phyloP scores from a whole-genome alignment of 2,329 filamentous ascomycete genomes.

The Diaporthe humulicola region DNA sequence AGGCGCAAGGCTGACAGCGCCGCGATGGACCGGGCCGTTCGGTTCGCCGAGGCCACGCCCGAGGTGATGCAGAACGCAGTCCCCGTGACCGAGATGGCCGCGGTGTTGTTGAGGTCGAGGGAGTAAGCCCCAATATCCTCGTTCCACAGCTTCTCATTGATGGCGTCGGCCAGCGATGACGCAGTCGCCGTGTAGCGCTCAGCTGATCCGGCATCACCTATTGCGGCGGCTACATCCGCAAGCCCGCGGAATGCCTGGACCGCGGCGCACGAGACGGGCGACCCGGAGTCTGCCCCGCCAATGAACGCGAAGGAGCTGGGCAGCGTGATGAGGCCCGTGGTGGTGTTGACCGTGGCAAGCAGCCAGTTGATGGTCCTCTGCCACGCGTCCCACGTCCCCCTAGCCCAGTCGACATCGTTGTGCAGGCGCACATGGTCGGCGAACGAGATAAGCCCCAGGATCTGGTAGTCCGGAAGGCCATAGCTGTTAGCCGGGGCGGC shows the following conservation, averaged over 20 bases:
- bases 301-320: constrained; percentile 37
- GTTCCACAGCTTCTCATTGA: constrained; percentile 43
- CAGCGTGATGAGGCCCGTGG: constrained; percentile 38
- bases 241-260: constrained; percentile 39
- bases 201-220: constrained; percentile 45
- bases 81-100: constrained; percentile 38
- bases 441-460: constrained; percentile 41
- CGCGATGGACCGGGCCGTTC: constrained; percentile 35
- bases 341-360: constrained; percentile 33
- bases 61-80: constrained; percentile 44
- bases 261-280: constrained; percentile 40
- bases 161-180: constrained; percentile 36
- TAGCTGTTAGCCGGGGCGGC: not conserved
- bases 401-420: constrained; percentile 39
- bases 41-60: constrained; percentile 38
- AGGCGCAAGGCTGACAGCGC: constrained; percentile 38
- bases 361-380: constrained; percentile 39
- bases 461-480: constrained; percentile 42
- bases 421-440: constrained; percentile 40
- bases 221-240: constrained; percentile 39
- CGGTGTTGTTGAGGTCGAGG: constrained; percentile 18
- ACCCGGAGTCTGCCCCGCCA: constrained; percentile 35
- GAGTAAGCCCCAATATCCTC: constrained; percentile 41
- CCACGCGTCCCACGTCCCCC: constrained; percentile 40
- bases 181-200: constrained; percentile 39